Evolutionary conservation across 2,329 filamentous ascomycete genomes (phyloP).

Genomic region (Aspergillus intermedius): DNA sequence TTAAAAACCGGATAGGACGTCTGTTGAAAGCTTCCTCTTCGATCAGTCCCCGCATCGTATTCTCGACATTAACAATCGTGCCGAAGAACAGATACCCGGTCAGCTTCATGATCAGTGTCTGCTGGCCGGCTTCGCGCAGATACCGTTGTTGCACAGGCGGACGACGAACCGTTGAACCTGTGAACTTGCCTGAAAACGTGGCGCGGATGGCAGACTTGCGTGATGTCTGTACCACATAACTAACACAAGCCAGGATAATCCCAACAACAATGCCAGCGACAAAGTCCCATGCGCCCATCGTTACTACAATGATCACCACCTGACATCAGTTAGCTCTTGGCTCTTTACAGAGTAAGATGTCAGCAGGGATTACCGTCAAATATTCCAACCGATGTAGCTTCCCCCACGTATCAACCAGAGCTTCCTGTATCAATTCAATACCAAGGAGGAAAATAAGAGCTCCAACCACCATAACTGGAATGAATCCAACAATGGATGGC

Average conservation of each 20-base stretch:
- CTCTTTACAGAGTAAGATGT: not conserved
- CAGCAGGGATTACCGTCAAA: conserved; percentile 56
- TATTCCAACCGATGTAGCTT: conserved; percentile 85
- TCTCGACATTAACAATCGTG: conserved; percentile 91
- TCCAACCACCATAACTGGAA: conserved; percentile 94
- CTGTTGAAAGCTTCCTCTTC: conserved; percentile 72
- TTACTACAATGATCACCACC: conserved; percentile 80
- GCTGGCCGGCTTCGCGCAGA: conserved; percentile 73
- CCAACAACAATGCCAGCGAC: conserved; percentile 89
- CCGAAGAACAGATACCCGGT: conserved; percentile 97
- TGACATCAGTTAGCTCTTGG: conserved; percentile 20
- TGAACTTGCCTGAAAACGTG: conserved; percentile 82
- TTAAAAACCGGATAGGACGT: conserved; percentile 78
- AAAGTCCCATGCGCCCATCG: conserved; percentile 97
- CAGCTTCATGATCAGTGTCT: conserved; percentile 87
- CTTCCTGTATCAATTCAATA: conserved; percentile 84
- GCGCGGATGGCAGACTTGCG: conserved; percentile 81
- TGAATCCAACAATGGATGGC: conserved; percentile 82
- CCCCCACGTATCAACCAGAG: conserved; percentile 79
- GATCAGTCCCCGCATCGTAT: conserved; percentile 73
- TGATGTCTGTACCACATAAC: conserved; percentile 86
- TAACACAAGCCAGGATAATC: conserved; percentile 84
- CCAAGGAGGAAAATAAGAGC: conserved; percentile 91
- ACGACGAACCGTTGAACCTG: conserved; percentile 84
- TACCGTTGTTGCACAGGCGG: conserved; percentile 86